Conservation (phyloP, 768 basidiomycete species). For the Rhizopogon roseolus region DNA sequence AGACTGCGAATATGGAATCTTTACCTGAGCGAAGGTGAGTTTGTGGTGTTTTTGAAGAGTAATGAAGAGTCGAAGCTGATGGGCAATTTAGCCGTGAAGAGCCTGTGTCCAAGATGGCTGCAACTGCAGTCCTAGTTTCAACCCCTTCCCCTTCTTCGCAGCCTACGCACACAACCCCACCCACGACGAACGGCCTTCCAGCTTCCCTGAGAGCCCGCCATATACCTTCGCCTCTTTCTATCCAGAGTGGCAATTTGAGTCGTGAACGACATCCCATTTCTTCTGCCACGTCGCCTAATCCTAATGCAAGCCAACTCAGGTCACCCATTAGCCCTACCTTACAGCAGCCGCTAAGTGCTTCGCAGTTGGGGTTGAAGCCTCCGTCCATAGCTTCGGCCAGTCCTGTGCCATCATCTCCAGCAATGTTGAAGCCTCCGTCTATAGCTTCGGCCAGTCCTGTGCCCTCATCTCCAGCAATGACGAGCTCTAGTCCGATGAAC, state of each 20-base stretch:
- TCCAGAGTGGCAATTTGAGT: constrained; percentile 6
- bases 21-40: constrained; percentile 16
- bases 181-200: constrained; percentile 11
- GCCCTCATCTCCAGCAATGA: constrained; percentile 7
- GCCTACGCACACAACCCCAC: neutral
- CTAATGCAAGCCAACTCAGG: constrained; percentile 28
- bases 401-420: constrained; percentile 9
- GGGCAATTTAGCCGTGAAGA: constrained; percentile 18
- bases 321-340: constrained; percentile 35
- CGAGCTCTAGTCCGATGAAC: constrained; percentile 4
- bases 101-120: constrained; percentile 6
- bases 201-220: constrained; percentile 17
- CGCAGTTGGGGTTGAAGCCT: constrained; percentile 2
- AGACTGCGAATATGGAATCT: constrained; percentile 10
- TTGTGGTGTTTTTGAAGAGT: neutral
- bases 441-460: constrained; percentile 9
- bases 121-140: neutral
- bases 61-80: constrained; percentile 6
- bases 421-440: constrained; percentile 1
- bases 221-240: constrained; percentile 12
- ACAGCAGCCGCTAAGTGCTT: constrained; percentile 12
- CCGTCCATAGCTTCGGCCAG: constrained; percentile 7
- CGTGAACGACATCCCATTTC: constrained; percentile 2
- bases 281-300: constrained; percentile 34
- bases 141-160: neutral